phyloP scores from a whole-genome alignment of 1,139 yeast species.

The Yamadazyma dendronema region DNA sequence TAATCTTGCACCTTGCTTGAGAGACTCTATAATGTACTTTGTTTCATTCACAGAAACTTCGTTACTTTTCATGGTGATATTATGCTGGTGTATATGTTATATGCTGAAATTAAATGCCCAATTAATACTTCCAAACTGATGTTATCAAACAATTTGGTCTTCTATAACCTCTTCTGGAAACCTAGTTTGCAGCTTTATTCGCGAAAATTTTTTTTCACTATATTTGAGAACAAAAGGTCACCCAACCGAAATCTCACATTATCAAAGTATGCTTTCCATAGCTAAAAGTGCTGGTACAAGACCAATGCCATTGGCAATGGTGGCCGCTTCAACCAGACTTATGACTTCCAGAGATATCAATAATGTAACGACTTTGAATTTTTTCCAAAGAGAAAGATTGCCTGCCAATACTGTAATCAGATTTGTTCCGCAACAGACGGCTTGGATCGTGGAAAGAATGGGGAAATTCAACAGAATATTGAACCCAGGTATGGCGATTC shows the following conservation, averaged over 20 bases:
- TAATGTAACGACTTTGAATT: slow-evolving; percentile 36
- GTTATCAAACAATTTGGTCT: no score
- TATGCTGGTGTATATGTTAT: no score
- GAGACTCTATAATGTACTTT: slow-evolving; percentile 57
- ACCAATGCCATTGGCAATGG: background rate
- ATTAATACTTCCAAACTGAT: no score
- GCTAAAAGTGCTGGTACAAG: background rate
- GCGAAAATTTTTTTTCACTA: slow-evolving; percentile 8
- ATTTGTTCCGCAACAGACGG: slow-evolving; percentile 88
- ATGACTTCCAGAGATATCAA: slow-evolving; percentile 4
- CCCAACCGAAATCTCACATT: no score
- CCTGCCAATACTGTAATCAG: slow-evolving; percentile 74
- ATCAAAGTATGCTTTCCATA: background rate
- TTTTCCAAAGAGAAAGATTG: slow-evolving; percentile 63
- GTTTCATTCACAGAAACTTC: slow-evolving; percentile 69
- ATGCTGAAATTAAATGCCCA: no score
- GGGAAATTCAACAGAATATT: slow-evolving; percentile 77
- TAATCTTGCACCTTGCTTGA: slow-evolving; percentile 60
- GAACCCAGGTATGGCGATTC: slow-evolving; percentile 74
- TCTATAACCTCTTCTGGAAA: no score
- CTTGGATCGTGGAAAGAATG: slow-evolving; percentile 91
- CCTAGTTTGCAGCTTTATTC: background rate
- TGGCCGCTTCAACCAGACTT: background rate
- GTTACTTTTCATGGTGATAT: slow-evolving; percentile 34
- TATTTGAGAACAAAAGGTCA: no score